A percentile compares a stretch with the other conserved stretches of the same genome.
phyloP scores from a whole-genome alignment of 1,284 basidiomycete genomes.

The Vanrija pseudolonga region DNA sequence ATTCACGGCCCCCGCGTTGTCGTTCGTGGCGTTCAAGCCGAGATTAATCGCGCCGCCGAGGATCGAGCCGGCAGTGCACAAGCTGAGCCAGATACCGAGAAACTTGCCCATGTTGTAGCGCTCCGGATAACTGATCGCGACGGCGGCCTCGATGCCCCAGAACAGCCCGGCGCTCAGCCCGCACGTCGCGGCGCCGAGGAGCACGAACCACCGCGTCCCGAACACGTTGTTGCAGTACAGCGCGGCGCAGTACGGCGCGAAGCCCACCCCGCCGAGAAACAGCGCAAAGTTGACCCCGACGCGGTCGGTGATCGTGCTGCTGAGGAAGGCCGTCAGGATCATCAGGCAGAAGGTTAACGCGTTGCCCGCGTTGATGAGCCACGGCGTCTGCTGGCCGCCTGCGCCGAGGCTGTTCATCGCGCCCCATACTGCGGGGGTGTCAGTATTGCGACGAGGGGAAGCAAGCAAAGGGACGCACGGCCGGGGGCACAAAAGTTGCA shows the following conservation, averaged over 20 bases:
- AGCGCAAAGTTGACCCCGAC: neutral
- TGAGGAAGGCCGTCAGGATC: slow-evolving; percentile 8
- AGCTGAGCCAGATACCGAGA: slow-evolving; percentile 31
- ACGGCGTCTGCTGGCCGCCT: slow-evolving; percentile 27
- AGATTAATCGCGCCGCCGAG: slow-evolving; percentile 36
- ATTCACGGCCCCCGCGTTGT: slow-evolving; percentile 1
- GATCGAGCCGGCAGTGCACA: slow-evolving; percentile 29
- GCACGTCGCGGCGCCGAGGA: slow-evolving; percentile 28
- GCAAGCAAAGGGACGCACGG: neutral
- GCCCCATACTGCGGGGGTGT: slow-evolving; percentile 28
- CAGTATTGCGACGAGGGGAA: neutral
- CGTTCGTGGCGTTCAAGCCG: slow-evolving; percentile 26
- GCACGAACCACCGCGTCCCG: slow-evolving; percentile 27
- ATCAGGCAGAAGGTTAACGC: slow-evolving; percentile 32
- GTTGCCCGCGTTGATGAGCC: slow-evolving; percentile 40
- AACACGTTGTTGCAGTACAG: slow-evolving; percentile 30
- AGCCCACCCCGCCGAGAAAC: slow-evolving; percentile 14
- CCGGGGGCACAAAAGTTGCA: slow-evolving; percentile 15
- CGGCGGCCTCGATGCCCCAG: slow-evolving; percentile 23
- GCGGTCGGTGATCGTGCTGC: neutral
- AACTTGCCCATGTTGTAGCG: slow-evolving; percentile 30
- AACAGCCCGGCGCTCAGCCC: slow-evolving; percentile 39
- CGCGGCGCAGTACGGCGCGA: slow-evolving; percentile 32
- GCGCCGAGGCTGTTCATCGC: slow-evolving; percentile 40
- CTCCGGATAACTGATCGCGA: slow-evolving; percentile 32